A percentile compares a stretch with the other conserved stretches of the same genome.
Conservation (phyloP, 1,284 basidiomycete genomes). For the Inonotus obliquus region DNA sequence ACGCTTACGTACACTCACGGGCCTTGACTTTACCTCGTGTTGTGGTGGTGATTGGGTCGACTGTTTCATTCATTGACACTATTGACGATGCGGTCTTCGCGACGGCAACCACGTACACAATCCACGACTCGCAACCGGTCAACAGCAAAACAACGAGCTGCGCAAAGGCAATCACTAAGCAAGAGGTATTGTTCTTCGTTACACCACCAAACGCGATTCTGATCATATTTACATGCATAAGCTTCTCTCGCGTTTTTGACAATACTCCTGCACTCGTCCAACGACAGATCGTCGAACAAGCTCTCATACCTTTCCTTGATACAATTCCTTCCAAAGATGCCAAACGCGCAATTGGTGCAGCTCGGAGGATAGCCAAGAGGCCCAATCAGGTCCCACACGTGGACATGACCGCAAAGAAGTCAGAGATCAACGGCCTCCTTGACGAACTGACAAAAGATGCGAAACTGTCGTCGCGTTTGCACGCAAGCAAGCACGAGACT, state of each 20-base stretch:
- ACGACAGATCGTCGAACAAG: slow-evolving; percentile 37
- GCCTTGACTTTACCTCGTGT: too few relatives aligned
- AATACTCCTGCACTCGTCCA: slow-evolving; percentile 32
- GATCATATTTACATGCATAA: too few relatives aligned
- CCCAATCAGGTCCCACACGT: slow-evolving; percentile 42
- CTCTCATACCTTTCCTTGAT: slow-evolving; percentile 39
- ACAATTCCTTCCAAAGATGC: slow-evolving; percentile 30
- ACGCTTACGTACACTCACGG: too few relatives aligned
- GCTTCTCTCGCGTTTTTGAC: slow-evolving; percentile 38
- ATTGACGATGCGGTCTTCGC: too few relatives aligned
- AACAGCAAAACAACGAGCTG: too few relatives aligned
- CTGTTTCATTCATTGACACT: background rate
- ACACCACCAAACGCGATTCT: too few relatives aligned
- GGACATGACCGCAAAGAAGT: slow-evolving; percentile 46
- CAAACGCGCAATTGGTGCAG: slow-evolving; percentile 29
- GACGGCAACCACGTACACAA: too few relatives aligned
- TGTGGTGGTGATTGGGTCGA: too few relatives aligned
- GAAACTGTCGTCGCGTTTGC: slow-evolving; percentile 46
- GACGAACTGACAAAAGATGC: slow-evolving; percentile 46
- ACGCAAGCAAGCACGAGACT: slow-evolving; percentile 47
- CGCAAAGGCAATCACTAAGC: too few relatives aligned
- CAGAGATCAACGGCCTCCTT: slow-evolving; percentile 46
- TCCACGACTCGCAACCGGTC: too few relatives aligned
- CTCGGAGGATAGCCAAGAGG: slow-evolving; percentile 23
- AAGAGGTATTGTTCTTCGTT: too few relatives aligned